phyloP scores from a whole-genome alignment of 2,329 filamentous ascomycete genomes.

The Aspergillus phoenicis region DNA sequence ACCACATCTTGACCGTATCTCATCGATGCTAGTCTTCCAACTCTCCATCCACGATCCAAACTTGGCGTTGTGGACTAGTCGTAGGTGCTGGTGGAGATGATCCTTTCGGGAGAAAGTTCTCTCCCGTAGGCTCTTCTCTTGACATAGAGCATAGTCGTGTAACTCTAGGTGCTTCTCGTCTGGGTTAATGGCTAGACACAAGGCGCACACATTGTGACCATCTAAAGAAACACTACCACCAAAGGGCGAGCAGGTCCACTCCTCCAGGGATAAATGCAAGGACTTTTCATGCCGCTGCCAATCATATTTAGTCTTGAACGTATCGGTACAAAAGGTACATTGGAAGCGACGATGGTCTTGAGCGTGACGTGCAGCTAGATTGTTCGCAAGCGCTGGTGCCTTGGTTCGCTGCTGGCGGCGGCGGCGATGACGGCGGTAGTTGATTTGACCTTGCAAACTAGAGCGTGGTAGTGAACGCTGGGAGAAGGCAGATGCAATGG shows the following conservation, averaged over 20 bases:
- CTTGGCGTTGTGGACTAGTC: conserved; percentile 55
- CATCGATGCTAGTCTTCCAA: conserved; percentile 55
- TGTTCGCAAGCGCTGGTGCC: not conserved
- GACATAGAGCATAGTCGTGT: conserved; percentile 56
- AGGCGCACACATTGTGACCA: conserved; percentile 40
- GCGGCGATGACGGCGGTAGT: conserved; percentile 47
- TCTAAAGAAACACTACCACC: conserved; percentile 45
- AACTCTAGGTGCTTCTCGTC: conserved; percentile 53
- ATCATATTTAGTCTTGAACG: conserved; percentile 51
- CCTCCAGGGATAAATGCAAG: conserved; percentile 50
- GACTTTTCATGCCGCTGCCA: conserved; percentile 54
- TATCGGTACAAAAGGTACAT: conserved; percentile 53
- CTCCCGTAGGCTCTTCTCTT: conserved; percentile 55
- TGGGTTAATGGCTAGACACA: conserved; percentile 54
- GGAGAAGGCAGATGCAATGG: not conserved
- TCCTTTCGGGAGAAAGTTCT: conserved; percentile 64
- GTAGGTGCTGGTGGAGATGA: conserved; percentile 59
- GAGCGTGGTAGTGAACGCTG: not conserved
- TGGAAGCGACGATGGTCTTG: conserved; percentile 36
- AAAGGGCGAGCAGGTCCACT: conserved; percentile 56
- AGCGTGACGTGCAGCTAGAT: conserved; percentile 23
- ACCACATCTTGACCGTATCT: conserved; percentile 48
- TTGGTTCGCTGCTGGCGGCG: conserved; percentile 25
- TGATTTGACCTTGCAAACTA: not conserved
- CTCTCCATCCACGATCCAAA: conserved; percentile 54